Evolutionary conservation across 371 early-diverging fungal species (phyloP).

Genomic region (Mortierella sp.): DNA sequence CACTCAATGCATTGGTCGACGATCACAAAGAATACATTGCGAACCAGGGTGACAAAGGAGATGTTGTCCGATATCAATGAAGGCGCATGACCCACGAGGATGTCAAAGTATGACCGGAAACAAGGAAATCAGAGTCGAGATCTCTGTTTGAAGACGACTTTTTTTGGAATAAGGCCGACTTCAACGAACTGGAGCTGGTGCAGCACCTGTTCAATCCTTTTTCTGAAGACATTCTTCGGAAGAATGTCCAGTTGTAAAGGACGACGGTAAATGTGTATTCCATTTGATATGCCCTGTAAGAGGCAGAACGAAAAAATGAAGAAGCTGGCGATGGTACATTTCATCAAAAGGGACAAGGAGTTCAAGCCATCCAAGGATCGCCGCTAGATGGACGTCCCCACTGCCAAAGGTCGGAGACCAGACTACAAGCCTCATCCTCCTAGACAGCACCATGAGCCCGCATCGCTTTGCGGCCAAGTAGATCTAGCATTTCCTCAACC

Average conservation of each 20-base stretch:
- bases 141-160: conserved; percentile 18
- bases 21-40: conserved; percentile 13
- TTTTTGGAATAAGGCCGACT: conserved; percentile 15
- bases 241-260: conserved; percentile 12
- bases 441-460: no score
- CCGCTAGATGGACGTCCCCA: conserved; percentile 7
- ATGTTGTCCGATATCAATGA: conserved; percentile 18
- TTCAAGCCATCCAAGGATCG: conserved; percentile 10
- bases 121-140: conserved; percentile 16
- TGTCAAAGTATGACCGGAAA: conserved; percentile 10
- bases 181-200: conserved; percentile 16
- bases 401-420: conserved; percentile 14
- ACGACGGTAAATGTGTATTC: conserved; percentile 9
- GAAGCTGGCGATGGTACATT: neutral
- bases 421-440: no score
- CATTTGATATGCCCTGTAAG: conserved; percentile 7
- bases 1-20: conserved; percentile 14
- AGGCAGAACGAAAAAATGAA: conserved; percentile 7
- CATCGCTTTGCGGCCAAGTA: no score
- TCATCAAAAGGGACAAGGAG: conserved; percentile 14
- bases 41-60: conserved; percentile 11
- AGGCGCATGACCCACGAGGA: conserved; percentile 16
- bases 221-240: conserved; percentile 21
- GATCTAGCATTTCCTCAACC: no score
- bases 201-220: conserved; percentile 14